Evolutionary conservation across 345 rosid species (phyloP), one percentile per base, ranked within the genome.

Genomic region (Euclidium syriacum): DNA sequence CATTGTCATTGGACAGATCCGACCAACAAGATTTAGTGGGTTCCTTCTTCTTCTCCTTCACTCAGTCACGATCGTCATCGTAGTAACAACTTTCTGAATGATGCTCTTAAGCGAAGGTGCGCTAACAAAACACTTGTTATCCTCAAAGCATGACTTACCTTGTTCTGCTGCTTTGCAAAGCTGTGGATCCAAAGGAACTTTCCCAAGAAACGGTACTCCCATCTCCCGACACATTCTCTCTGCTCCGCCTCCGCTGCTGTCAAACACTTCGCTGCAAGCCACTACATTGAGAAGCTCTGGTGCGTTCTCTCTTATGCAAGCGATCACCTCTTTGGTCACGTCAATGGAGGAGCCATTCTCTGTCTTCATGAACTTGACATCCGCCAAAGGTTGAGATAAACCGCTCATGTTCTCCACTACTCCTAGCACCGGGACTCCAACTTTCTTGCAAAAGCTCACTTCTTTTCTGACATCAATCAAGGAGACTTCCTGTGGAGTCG

Each of bases 401-500:
- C 91, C 87, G 61, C 95, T 87, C 95, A 85, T 87, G 72, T 87
- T 87, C 74, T 87, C 95, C n/a, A 87, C 91, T 11, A 87, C 95
- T 30, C 95, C 91, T n/a, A 87, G 89, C 38, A 87, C 83, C 2
- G 70, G 76, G 3, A 87, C 78, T 16, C 87, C 89, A 16, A 87
- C 87, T 54, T 85, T 87, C 77, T 81, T 87, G 82, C 91, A 87
- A 58, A n/a, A n/a, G n/a, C n/a, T n/a, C n/a, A n/a, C n/a, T n/a
- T n/a, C n/a, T n/a, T n/a, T n/a, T n/a, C n/a, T 75, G 33, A 87
- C 95, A 74, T 85, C 95, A 15, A 85, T 85, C 20, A 87, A 77
- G 24, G 95, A 78, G 49, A 87, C 95, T 58, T 87, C 81, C 42
- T 87, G 95, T 0, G 95, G 95, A 4, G 95, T 85, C 16, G 95